phyloP scores from a whole-genome alignment of 2,329 filamentous ascomycete genomes.

The Monilinia fructigena region DNA sequence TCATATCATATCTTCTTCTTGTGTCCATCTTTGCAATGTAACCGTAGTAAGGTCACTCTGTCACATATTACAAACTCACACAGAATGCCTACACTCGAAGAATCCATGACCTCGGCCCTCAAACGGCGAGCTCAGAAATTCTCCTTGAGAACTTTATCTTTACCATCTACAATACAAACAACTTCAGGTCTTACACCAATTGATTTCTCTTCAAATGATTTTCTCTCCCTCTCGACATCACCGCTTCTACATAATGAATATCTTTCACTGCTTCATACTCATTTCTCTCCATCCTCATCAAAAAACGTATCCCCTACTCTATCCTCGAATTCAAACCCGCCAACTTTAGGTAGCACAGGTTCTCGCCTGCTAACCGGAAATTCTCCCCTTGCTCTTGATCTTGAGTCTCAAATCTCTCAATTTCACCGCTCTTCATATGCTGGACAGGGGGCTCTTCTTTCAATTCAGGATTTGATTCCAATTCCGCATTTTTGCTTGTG shows the following conservation, averaged over 20 bases:
- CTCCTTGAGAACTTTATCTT: constrained; percentile 11
- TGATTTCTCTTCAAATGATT: constrained; percentile 42
- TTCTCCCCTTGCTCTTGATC: constrained; percentile 55
- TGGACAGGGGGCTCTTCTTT: constrained; percentile 58
- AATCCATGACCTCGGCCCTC: constrained; percentile 16
- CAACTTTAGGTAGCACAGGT: constrained; percentile 45
- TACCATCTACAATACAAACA: constrained; percentile 9
- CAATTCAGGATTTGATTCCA: constrained; percentile 58
- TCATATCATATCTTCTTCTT: constrained; percentile 6
- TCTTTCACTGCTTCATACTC: constrained; percentile 25
- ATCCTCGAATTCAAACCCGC: not conserved
- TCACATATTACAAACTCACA: not conserved
- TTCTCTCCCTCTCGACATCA: constrained; percentile 34
- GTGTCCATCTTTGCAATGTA: constrained; percentile 1
- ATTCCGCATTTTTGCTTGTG: constrained; percentile 49
- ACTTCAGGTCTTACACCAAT: constrained; percentile 45
- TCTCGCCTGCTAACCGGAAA: constrained; percentile 67
- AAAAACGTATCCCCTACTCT: too few species aligned
- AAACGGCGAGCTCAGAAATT: constrained; percentile 20
- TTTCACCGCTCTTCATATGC: constrained; percentile 62
- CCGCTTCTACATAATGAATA: constrained; percentile 26
- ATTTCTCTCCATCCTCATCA: not conserved
- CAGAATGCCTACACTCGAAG: constrained; percentile 21
- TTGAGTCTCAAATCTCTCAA: constrained; percentile 56
- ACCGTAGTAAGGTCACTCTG: not conserved